A percentile compares a stretch with the other conserved stretches of the same genome.
Evolutionary conservation across 441 rosid genomes (phyloP).

Genomic region (Geranium incanum): DNA sequence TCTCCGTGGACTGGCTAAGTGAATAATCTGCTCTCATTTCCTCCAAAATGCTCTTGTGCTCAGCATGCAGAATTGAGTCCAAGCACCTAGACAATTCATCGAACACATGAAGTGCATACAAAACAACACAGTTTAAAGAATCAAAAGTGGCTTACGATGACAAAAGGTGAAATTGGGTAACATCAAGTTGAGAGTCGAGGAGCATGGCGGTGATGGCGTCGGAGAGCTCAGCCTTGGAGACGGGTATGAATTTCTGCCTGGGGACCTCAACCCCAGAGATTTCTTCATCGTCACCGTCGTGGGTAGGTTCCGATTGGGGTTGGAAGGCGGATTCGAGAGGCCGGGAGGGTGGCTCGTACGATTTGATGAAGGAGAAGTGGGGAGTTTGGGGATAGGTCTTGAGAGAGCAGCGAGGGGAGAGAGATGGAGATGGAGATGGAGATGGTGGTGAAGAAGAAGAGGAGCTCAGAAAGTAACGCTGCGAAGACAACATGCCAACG

Average conservation of each 20-base stretch:
- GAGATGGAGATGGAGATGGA: background rate
- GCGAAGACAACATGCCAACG: background rate
- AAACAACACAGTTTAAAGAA: background rate
- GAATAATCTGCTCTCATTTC: conserved; percentile 71
- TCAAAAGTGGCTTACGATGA: conserved; percentile 50
- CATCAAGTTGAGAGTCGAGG: conserved; percentile 47
- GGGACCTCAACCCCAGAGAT: conserved; percentile 30
- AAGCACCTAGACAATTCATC: conserved; percentile 42
- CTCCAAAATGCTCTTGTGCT: conserved; percentile 72
- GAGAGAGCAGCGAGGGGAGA: conserved; percentile 3
- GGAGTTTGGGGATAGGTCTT: background rate
- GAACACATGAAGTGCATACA: conserved; percentile 1
- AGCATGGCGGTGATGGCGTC: conserved; percentile 45
- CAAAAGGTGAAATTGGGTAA: conserved; percentile 46
- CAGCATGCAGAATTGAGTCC: conserved; percentile 85
- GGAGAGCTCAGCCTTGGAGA: conserved; percentile 68
- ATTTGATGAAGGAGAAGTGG: background rate
- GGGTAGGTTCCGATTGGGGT: background rate
- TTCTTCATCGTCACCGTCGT: background rate
- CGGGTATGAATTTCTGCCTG: conserved; percentile 64
- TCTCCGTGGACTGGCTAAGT: conserved; percentile 32
- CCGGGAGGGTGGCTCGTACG: background rate
- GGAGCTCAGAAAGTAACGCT: background rate
- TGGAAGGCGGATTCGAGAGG: background rate
- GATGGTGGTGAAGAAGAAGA: background rate